These are phyloP conservation scores for Corylus avellana DNA, from an alignment of 306 rosid species.

Conservation along the genomic window DNA sequence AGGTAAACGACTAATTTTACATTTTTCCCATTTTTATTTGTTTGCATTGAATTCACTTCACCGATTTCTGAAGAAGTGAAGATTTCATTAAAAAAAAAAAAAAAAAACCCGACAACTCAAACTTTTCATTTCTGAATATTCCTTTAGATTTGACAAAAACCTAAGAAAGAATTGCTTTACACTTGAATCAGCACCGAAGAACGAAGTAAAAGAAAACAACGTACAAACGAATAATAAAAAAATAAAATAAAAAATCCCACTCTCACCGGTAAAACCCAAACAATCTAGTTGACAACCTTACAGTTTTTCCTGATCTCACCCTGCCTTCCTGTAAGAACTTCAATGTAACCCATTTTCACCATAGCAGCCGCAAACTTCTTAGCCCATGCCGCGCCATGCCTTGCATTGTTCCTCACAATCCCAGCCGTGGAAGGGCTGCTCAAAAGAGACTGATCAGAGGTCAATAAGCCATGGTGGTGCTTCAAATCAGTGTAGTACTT, in stretches of 20 bases:
- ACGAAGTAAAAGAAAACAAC: background rate
- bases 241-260: background rate
- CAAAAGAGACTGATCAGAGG: slow-evolving; percentile 18
- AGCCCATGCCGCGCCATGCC: background rate
- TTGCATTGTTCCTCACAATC: slow-evolving; percentile 5
- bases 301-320: slow-evolving; percentile 17
- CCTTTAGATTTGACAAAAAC: too few relatives aligned
- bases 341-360: slow-evolving; percentile 24
- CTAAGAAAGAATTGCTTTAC: background rate
- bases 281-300: background rate
- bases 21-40: background rate
- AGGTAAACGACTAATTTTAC: too few relatives aligned
- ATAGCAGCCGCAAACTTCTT: slow-evolving; percentile 17
- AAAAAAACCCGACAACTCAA: too few relatives aligned
- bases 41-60: background rate
- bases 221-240: background rate
- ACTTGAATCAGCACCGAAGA: background rate
- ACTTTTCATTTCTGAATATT: too few relatives aligned
- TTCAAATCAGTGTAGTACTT: slow-evolving; percentile 11
- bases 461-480: slow-evolving; percentile 6
- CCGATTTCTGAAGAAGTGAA: background rate
- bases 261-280: background rate
- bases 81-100: too few relatives aligned
- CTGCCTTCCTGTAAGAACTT: slow-evolving; percentile 6
- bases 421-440: background rate